A percentile compares a stretch with the other conserved stretches of the same genome.
Conservation (phyloP, 305 asterid species). For the Striga hermonthica region DNA sequence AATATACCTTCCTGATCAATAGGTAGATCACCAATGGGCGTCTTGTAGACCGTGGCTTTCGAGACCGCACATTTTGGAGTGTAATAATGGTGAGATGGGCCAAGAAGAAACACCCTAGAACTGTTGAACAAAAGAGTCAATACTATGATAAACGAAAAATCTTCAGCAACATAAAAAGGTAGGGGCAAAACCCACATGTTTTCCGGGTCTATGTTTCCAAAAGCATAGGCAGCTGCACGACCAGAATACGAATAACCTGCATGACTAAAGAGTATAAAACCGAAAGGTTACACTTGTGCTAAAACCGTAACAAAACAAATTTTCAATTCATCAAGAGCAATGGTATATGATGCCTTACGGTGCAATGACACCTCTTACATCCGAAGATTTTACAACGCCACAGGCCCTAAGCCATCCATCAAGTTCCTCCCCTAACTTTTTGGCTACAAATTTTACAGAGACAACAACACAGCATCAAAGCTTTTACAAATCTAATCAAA, state of each 20-base stretch:
- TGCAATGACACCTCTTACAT: conserved; percentile 96
- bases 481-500: background rate
- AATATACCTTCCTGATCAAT: conserved; percentile 84
- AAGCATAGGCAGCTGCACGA: conserved; percentile 96
- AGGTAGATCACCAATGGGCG: conserved; percentile 92
- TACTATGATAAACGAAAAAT: background rate
- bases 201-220: conserved; percentile 86
- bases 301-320: conserved; percentile 18
- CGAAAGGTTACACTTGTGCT: conserved; percentile 26
- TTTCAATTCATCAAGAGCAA: conserved; percentile 9
- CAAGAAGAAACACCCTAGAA: conserved; percentile 89
- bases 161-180: background rate
- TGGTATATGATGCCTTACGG: conserved; percentile 63
- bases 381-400: conserved; percentile 64
- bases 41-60: conserved; percentile 73
- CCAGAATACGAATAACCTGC: conserved; percentile 99
- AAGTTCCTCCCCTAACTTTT: conserved; percentile 64
- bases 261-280: conserved; percentile 58
- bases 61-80: conserved; percentile 95
- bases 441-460: conserved; percentile 44
- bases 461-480: conserved; percentile 6
- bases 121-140: conserved; percentile 44
- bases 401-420: conserved; percentile 80
- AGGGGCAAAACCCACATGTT: conserved; percentile 49
- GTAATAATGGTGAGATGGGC: conserved; percentile 96